Base-by-base conservation (phyloP, 805 yeast genomes). In the Cyberlindnera meyerae region DNA sequence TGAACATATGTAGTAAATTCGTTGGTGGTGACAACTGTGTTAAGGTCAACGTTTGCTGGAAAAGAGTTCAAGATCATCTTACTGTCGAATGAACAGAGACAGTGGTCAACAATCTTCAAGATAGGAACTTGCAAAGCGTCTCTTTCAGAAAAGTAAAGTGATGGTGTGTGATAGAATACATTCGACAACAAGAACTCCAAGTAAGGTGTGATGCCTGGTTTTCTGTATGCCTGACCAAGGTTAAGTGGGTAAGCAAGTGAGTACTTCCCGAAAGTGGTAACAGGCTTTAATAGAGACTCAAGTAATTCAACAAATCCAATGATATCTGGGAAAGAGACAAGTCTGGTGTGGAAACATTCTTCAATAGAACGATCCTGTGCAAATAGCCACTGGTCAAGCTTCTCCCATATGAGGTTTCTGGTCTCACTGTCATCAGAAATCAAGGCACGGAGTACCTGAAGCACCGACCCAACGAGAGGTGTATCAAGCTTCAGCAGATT, bases 141-240 rank as follows among this genome's bases (percentile, higher is more conserved):
- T 31, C 52, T 57, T 13, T 50, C 61, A 22, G 62, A 42, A 11
- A 68, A 53, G 20, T 54, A 54, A 5, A 74, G 55, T 8, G 66
- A 58, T 3, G 61, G 52, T 3, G 84, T 63, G 18, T 75, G 71
- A 6, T 70, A 72, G 45, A 88, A 75, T 0, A 88, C 75, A 29
- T 82, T 83, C 11, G 70, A 61, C n/a, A 83, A 52, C 11, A 88
- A 55, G 48, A 75, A 87, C 36, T 86, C 90, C 36, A 84, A 56
- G 49, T 89, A 90, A 3, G 93, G 87, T 75, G 88, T 76, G 6
- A 87, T 59, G 2, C 96, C 95, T 22, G 68, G 69, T 22, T 64
- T 72, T 48, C 95, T 70, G 44, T 77, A 73, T 0, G 66, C 64
- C 3, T 55, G 54, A 0, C 96, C 96, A 18, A 87, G 55, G 35